These are phyloP conservation scores for Sclerotinia borealis DNA, from an alignment of 2,329 filamentous ascomycete species.

Conservation along the genomic window DNA sequence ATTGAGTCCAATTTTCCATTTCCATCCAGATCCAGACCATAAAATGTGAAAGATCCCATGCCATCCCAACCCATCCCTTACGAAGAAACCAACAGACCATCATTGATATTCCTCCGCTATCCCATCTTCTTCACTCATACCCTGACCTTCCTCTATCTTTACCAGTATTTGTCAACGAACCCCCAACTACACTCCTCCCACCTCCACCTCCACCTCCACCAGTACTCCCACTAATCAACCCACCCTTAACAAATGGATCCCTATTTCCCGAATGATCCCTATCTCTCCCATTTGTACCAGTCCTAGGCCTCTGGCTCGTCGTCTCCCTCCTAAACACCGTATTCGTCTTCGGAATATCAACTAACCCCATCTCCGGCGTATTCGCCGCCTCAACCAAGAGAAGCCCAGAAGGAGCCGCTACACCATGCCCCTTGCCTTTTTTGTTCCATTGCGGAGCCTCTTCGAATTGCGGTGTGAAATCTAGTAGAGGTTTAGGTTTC, in stretches of 20 bases:
- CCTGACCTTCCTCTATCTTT: background rate
- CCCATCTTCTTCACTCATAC: background rate
- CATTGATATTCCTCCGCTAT: background rate
- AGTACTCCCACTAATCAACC: constrained; percentile 10
- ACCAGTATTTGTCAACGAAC: background rate
- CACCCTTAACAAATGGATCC: constrained; percentile 18
- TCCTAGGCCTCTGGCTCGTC: constrained; percentile 6
- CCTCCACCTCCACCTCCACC: too few relatives aligned
- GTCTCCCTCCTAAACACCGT: constrained; percentile 27
- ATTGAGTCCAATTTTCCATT: background rate
- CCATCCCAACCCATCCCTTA: background rate
- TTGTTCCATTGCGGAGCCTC: constrained; percentile 55
- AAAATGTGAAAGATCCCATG: background rate
- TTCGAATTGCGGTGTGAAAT: constrained; percentile 58
- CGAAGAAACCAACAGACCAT: background rate
- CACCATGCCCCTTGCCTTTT: constrained; percentile 46
- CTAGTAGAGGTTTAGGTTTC: constrained; percentile 54
- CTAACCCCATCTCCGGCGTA: constrained; percentile 18
- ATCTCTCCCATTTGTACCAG: constrained; percentile 11
- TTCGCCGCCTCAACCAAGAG: constrained; percentile 44
- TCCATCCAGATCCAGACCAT: background rate
- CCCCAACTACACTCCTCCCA: background rate
- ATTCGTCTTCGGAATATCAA: constrained; percentile 17
- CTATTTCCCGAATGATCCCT: constrained; percentile 6
- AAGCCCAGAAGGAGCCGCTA: constrained; percentile 37